These are phyloP conservation scores for Hansfordia pulvinata DNA, from an alignment of 2,329 filamentous ascomycete genomes.

Conservation along the genomic window DNA sequence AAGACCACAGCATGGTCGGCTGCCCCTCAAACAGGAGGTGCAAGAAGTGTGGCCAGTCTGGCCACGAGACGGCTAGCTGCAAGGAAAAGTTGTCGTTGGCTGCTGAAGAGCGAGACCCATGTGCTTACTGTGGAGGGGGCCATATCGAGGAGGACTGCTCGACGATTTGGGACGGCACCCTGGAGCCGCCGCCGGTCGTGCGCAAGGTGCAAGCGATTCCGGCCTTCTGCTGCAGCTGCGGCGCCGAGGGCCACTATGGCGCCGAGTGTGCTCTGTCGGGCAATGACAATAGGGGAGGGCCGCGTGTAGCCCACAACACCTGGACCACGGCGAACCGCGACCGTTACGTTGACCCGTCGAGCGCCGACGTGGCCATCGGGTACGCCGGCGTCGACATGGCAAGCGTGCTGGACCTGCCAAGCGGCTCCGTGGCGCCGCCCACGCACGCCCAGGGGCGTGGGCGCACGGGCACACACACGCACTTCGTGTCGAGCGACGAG, in stretches of 20 bases:
- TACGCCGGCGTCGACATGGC: slow-evolving; percentile 7
- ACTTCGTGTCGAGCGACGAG: slow-evolving; percentile 18
- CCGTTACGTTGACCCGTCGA: slow-evolving; percentile 33
- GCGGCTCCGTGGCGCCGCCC: slow-evolving; percentile 14
- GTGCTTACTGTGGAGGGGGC: slow-evolving; percentile 44
- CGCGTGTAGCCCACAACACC: slow-evolving; percentile 22
- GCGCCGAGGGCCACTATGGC: slow-evolving; percentile 38
- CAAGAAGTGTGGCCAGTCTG: slow-evolving; percentile 46
- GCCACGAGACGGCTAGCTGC: slow-evolving; percentile 40
- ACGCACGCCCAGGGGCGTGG: too few relatives aligned
- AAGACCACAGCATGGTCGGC: slow-evolving; percentile 30
- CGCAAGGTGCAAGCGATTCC: slow-evolving; percentile 33
- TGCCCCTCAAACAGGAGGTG: slow-evolving; percentile 40
- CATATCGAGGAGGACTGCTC: slow-evolving; percentile 50
- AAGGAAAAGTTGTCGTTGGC: slow-evolving; percentile 38
- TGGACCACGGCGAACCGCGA: slow-evolving; percentile 37
- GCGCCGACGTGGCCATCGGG: slow-evolving; percentile 22
- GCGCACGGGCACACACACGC: slow-evolving; percentile 14
- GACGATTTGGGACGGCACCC: slow-evolving; percentile 37
- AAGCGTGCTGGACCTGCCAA: slow-evolving; percentile 6
- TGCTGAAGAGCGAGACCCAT: slow-evolving; percentile 40
- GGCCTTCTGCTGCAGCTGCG: slow-evolving; percentile 43
- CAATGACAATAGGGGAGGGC: too few relatives aligned
- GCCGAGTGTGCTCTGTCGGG: slow-evolving; percentile 33
- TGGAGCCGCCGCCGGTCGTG: too few relatives aligned